Evolutionary conservation across 2,329 filamentous ascomycete genomes (phyloP).

Genomic region (Septoria petroselini): DNA sequence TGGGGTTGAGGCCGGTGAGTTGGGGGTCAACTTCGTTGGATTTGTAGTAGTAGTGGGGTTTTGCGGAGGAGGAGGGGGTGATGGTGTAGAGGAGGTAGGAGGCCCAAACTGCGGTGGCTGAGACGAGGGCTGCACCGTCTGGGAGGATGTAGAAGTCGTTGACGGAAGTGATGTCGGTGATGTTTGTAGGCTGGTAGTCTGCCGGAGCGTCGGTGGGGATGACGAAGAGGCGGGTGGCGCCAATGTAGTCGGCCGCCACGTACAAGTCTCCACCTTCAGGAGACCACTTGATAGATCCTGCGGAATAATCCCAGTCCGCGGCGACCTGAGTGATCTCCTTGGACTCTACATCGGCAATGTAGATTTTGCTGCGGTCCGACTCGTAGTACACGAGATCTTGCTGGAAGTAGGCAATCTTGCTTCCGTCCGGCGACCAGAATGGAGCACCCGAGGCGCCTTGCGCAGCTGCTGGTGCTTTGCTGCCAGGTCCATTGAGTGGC

Average conservation of each 20-base stretch:
- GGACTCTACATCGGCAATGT: conserved; percentile 26
- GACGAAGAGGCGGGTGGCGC: conserved; percentile 27
- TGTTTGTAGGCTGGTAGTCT: conserved; percentile 25
- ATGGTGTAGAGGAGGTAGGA: conserved; percentile 27
- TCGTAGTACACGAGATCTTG: conserved; percentile 29
- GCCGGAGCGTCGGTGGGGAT: conserved; percentile 26
- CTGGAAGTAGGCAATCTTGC: conserved; percentile 27
- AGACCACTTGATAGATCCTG: conserved; percentile 24
- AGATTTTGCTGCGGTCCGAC: conserved; percentile 28
- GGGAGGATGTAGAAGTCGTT: conserved; percentile 29
- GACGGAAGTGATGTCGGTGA: conserved; percentile 29
- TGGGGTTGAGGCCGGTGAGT: conserved; percentile 27
- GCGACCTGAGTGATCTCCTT: conserved; percentile 26
- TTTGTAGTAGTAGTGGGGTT: conserved; percentile 28
- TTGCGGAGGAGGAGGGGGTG: conserved; percentile 13
- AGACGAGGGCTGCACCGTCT: conserved; percentile 24
- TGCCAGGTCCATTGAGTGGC: conserved; percentile 29
- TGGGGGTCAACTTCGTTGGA: conserved; percentile 28
- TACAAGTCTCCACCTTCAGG: conserved; percentile 24
- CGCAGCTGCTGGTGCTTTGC: conserved; percentile 26
- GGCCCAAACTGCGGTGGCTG: conserved; percentile 26
- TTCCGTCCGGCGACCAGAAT: conserved; percentile 27
- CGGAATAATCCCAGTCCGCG: conserved; percentile 26
- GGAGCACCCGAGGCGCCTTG: conserved; percentile 26
- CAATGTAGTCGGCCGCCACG: conserved; percentile 26